These are phyloP conservation scores for Cylindrotheca fusiformis DNA, from an alignment of 108 stramenopile species.

Conservation along the genomic window DNA sequence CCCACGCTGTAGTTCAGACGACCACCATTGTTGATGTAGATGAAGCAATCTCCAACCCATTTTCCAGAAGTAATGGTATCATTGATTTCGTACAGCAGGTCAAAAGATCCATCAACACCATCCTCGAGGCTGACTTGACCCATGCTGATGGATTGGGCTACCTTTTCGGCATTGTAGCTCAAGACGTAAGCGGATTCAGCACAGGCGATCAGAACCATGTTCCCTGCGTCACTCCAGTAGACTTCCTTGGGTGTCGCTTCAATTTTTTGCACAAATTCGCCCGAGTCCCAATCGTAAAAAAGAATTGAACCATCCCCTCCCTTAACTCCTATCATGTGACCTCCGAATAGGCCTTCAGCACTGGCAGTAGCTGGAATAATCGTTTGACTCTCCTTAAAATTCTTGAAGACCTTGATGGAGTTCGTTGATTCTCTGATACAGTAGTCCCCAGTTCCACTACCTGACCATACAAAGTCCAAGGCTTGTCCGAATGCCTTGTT, in stretches of 20 bases:
- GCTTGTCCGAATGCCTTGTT: conserved; percentile 98
- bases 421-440: conserved; percentile 94
- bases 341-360: conserved; percentile 95
- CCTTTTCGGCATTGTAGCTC: conserved; percentile 76
- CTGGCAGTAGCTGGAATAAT: conserved; percentile 88
- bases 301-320: conserved; percentile 90
- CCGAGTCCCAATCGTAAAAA: conserved; percentile 97
- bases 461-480: conserved; percentile 98
- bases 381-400: conserved; percentile 87
- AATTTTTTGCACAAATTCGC: conserved; percentile 92
- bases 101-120: conserved; percentile 96
- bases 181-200: conserved; percentile 93
- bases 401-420: conserved; percentile 93
- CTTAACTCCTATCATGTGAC: conserved; percentile 90
- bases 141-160: conserved; percentile 79
- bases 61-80: conserved; percentile 93
- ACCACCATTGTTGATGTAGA: conserved; percentile 90
- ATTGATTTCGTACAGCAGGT: conserved; percentile 89
- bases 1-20: conserved; percentile 98
- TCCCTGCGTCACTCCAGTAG: conserved; percentile 96
- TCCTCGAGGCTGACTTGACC: conserved; percentile 88
- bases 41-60: conserved; percentile 99
- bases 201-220: conserved; percentile 89
- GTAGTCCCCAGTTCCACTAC: conserved; percentile 95
- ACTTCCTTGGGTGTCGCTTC: conserved; percentile 93